A percentile compares a stretch with the other conserved stretches of the same genome.
phyloP scores from a whole-genome alignment of 2,329 filamentous ascomycete genomes.

The Sclerotinia spermophila region DNA sequence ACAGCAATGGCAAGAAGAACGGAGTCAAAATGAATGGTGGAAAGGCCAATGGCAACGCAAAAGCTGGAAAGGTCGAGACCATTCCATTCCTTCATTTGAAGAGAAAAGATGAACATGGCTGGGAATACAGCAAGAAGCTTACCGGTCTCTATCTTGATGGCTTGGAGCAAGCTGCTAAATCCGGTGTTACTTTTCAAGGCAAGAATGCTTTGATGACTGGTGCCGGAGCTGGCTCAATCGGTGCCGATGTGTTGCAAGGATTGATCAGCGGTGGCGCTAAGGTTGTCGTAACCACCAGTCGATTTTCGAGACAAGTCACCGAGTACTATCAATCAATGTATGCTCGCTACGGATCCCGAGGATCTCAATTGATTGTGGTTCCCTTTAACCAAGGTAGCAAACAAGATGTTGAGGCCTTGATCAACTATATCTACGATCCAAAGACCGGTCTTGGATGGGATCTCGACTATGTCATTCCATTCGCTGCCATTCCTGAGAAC shows the following conservation, averaged over 20 bases:
- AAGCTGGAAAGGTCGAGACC: slow-evolving; percentile 88
- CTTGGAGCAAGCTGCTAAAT: slow-evolving; percentile 80
- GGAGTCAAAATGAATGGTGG: slow-evolving; percentile 37
- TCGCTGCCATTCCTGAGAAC: slow-evolving; percentile 96
- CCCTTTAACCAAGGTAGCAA: slow-evolving; percentile 99
- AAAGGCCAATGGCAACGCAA: slow-evolving; percentile 51
- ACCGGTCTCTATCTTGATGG: slow-evolving; percentile 91
- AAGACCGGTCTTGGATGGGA: slow-evolving; percentile 99
- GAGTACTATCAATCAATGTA: slow-evolving; percentile 99
- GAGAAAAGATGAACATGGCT: slow-evolving; percentile 87
- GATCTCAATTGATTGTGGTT: slow-evolving; percentile 94
- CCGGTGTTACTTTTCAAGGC: slow-evolving; percentile 85
- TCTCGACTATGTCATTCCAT: slow-evolving; percentile 91
- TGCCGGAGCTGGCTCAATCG: slow-evolving; percentile 95
- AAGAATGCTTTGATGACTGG: slow-evolving; percentile 98
- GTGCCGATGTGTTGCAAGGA: slow-evolving; percentile 92
- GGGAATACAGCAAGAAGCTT: slow-evolving; percentile 99
- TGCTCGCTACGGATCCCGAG: slow-evolving; percentile 84
- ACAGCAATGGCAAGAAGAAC: slow-evolving; percentile 54
- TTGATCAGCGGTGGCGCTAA: slow-evolving; percentile 95
- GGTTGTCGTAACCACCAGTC: slow-evolving; percentile 93
- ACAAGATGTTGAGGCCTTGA: slow-evolving; percentile 89
- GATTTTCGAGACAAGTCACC: slow-evolving; percentile 94
- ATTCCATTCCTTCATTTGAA: slow-evolving; percentile 97
- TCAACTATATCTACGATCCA: slow-evolving; percentile 93